Percentiles rank a stretch among this genome's conserved stretches.
phyloP scores from a whole-genome alignment of 306 rosid species.

The Albizia julibrissin region DNA sequence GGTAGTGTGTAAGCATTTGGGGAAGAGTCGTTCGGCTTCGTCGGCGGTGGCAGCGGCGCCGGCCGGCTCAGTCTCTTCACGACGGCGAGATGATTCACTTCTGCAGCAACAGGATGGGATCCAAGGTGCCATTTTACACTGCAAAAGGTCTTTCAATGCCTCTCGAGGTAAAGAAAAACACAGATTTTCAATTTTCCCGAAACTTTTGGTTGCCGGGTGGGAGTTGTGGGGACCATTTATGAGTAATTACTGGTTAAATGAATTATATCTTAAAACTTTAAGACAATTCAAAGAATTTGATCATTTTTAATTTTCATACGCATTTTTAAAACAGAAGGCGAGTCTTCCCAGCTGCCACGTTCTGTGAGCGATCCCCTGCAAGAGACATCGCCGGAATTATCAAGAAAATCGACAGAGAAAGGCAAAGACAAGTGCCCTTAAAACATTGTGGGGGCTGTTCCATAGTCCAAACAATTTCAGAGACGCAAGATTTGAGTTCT shows the following conservation, averaged over 20 bases:
- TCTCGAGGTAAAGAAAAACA: conserved; percentile 54
- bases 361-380: conserved; percentile 59
- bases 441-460: background rate
- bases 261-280: background rate
- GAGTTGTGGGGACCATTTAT: background rate
- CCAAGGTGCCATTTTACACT: conserved; percentile 94
- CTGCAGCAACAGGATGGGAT: conserved; percentile 95
- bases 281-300: too few species aligned
- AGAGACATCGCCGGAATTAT: conserved; percentile 44
- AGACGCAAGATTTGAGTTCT: background rate
- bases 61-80: conserved; percentile 42
- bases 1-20: conserved; percentile 89
- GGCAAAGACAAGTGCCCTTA: conserved; percentile 35
- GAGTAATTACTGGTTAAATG: background rate
- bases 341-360: conserved; percentile 56
- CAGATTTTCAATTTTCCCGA: background rate
- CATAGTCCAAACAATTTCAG: background rate
- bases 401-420: conserved; percentile 45
- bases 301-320: background rate
- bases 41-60: conserved; percentile 80
- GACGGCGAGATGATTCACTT: conserved; percentile 84
- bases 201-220: background rate
- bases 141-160: conserved; percentile 93
- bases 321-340: conserved; percentile 48
- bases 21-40: conserved; percentile 94